A percentile compares a stretch with the other conserved stretches of the same genome.
phyloP scores from a whole-genome alignment of 2,329 filamentous ascomycete species.

The Stylonectria norvegica region DNA sequence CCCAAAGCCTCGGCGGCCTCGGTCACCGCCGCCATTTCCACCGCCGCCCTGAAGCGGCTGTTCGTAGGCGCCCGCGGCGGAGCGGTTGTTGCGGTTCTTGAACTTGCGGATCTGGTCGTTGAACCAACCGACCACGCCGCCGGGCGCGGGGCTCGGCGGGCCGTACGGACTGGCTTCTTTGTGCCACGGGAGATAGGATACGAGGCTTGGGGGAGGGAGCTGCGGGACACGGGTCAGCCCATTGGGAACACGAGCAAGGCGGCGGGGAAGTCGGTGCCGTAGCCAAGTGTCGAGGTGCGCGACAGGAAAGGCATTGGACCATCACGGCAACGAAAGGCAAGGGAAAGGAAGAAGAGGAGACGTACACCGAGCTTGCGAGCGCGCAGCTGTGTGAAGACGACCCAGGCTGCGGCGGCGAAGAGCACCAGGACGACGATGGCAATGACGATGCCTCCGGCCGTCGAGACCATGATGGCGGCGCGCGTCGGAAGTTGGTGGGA shows the following conservation, averaged over 20 bases:
- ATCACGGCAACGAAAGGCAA: slow-evolving; percentile 1
- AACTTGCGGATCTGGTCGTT: slow-evolving; percentile 62
- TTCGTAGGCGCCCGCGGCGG: slow-evolving; percentile 70
- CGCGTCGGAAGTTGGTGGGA: slow-evolving; percentile 3
- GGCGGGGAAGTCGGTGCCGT: no score
- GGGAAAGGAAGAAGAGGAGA: slow-evolving; percentile 16
- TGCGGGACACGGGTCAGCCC: slow-evolving; percentile 24
- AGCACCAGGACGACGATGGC: slow-evolving; percentile 63
- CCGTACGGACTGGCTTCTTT: slow-evolving; percentile 46
- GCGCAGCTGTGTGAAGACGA: slow-evolving; percentile 68
- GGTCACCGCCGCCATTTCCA: slow-evolving; percentile 33
- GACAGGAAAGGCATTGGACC: slow-evolving; percentile 1
- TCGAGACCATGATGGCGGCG: slow-evolving; percentile 51
- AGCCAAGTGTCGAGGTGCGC: no score
- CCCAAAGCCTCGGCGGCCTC: slow-evolving; percentile 57
- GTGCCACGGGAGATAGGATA: slow-evolving; percentile 70
- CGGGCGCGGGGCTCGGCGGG: slow-evolving; percentile 52
- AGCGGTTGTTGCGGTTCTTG: slow-evolving; percentile 62
- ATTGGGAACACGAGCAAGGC: not conserved
- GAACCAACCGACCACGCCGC: slow-evolving; percentile 71
- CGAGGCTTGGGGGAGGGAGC: slow-evolving; percentile 67
- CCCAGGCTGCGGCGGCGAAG: slow-evolving; percentile 59
- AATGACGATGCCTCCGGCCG: slow-evolving; percentile 68
- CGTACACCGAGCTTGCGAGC: slow-evolving; percentile 68
- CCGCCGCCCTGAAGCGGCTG: slow-evolving; percentile 45